Conservation (phyloP, 768 basidiomycete species). For the Cyclocybe aegerita region DNA sequence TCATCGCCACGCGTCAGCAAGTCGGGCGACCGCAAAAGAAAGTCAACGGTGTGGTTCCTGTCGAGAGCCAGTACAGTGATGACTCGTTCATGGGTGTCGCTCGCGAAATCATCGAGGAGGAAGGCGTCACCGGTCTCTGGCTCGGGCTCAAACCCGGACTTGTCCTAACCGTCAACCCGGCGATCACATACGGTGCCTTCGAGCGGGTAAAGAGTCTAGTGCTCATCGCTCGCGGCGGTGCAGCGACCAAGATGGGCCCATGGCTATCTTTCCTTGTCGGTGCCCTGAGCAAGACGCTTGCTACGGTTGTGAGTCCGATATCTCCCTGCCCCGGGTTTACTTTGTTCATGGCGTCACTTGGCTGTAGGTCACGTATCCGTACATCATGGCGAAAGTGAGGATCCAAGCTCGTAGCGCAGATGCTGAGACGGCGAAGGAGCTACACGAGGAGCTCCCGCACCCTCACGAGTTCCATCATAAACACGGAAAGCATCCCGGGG, state of each 20-base stretch:
- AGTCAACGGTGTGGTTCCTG: conserved; percentile 3
- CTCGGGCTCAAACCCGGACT: conserved; percentile 88
- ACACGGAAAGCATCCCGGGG: conserved; percentile 60
- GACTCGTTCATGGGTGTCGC: conserved; percentile 82
- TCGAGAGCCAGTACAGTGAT: conserved; percentile 34
- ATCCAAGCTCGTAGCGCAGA: conserved; percentile 83
- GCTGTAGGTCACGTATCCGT: conserved; percentile 85
- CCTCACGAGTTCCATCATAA: conserved; percentile 43
- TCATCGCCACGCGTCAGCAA: conserved; percentile 97
- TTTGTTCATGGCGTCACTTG: not conserved
- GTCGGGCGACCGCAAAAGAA: conserved; percentile 51
- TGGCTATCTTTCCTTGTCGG: conserved; percentile 84
- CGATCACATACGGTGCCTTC: conserved; percentile 95
- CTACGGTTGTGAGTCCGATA: conserved; percentile 75
- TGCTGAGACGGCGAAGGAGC: conserved; percentile 43
- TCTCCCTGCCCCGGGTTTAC: not conserved
- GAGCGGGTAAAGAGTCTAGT: conserved; percentile 85
- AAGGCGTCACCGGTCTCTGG: conserved; percentile 89
- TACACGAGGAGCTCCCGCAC: conserved; percentile 35
- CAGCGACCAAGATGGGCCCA: conserved; percentile 68
- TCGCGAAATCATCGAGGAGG: conserved; percentile 84
- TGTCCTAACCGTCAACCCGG: conserved; percentile 96
- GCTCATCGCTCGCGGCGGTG: conserved; percentile 50
- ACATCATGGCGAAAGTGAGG: conserved; percentile 95
- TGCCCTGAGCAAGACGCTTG: conserved; percentile 90